phyloP scores from a whole-genome alignment of 208 protist genomes.

The Leishmania mexicana region DNA sequence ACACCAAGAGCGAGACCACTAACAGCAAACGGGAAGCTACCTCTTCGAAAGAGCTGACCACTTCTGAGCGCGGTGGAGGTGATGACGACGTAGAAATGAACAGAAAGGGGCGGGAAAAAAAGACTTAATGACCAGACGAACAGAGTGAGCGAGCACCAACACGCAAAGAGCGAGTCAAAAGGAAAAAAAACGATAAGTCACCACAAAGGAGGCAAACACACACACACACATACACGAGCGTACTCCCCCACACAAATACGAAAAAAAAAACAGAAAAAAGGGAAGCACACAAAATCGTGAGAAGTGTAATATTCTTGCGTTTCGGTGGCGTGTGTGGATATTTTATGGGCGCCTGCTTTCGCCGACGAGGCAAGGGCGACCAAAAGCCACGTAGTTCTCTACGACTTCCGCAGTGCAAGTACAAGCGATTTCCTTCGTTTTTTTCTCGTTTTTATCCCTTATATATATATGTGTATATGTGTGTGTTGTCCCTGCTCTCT shows the following conservation, averaged over 20 bases:
- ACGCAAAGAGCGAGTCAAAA: neutral
- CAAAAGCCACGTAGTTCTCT: neutral
- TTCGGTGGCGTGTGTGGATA: neutral
- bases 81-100: neutral
- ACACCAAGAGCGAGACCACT: neutral
- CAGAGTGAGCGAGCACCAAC: neutral
- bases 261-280: neutral
- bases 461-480: neutral
- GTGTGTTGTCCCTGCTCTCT: neutral
- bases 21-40: neutral
- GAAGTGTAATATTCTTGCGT: neutral
- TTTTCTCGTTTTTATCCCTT: neutral
- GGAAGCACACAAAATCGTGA: neutral
- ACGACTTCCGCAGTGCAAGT: neutral
- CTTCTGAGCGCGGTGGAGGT: slow-evolving; percentile 1
- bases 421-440: neutral
- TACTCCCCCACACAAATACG: neutral
- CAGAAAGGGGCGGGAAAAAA: neutral
- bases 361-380: neutral
- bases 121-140: neutral
- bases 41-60: neutral
- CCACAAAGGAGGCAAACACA: neutral
- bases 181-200: neutral
- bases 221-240: neutral
- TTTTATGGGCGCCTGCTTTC: neutral